Percentiles rank a stretch among this genome's conserved stretches.
Conservation (phyloP, 2,329 filamentous ascomycete genomes). For the Cryphonectria radicalis region DNA sequence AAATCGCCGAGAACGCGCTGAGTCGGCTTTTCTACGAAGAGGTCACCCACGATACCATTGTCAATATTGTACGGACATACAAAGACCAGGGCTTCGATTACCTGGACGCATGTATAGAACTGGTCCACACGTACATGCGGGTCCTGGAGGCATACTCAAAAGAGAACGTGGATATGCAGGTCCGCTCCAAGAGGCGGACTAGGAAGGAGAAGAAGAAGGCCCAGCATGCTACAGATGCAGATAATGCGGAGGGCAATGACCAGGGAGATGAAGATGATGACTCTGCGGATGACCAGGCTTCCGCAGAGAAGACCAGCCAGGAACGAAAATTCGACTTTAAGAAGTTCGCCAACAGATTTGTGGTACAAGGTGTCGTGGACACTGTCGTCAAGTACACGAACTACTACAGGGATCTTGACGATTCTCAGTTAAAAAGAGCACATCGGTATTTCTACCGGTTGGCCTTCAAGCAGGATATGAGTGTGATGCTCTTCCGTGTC, state of each 20-base stretch:
- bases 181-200: slow-evolving; percentile 77
- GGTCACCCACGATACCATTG: slow-evolving; percentile 84
- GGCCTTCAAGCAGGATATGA: slow-evolving; percentile 93
- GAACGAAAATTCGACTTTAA: slow-evolving; percentile 96
- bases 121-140: slow-evolving; percentile 87
- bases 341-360: slow-evolving; percentile 79
- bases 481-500: slow-evolving; percentile 84
- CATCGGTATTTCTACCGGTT: slow-evolving; percentile 94
- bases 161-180: slow-evolving; percentile 90
- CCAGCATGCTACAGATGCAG: slow-evolving; percentile 42
- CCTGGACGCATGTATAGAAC: slow-evolving; percentile 87
- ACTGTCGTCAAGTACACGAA: slow-evolving; percentile 82
- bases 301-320: slow-evolving; percentile 71
- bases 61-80: slow-evolving; percentile 80
- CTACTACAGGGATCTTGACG: slow-evolving; percentile 79
- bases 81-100: slow-evolving; percentile 95
- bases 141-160: slow-evolving; percentile 94
- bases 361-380: slow-evolving; percentile 82
- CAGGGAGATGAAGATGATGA: slow-evolving; percentile 67
- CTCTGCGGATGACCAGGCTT: slow-evolving; percentile 71
- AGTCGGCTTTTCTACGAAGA: slow-evolving; percentile 99
- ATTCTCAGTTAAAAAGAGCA: slow-evolving; percentile 82
- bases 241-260: slow-evolving; percentile 48
- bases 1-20: slow-evolving; percentile 96
- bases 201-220: slow-evolving; percentile 73